phyloP scores from a whole-genome alignment of 2,329 filamentous ascomycete species.

The Hypocrella siamensis region DNA sequence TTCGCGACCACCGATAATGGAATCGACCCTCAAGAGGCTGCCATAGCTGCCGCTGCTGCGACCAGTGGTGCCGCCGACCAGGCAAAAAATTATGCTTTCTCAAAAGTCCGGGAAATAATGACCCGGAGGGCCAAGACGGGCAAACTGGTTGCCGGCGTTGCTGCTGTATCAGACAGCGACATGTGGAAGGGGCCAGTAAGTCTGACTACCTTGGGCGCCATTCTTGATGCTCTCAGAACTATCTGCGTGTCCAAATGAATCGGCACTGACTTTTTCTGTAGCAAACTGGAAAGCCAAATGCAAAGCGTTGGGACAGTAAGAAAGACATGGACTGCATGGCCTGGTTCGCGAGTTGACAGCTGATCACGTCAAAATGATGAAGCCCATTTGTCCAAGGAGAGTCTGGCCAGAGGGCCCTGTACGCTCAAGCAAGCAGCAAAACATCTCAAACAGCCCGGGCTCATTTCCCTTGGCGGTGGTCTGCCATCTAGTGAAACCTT shows the following conservation, averaged over 20 bases:
- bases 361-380: too few species aligned
- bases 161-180: slow-evolving; percentile 62
- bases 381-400: slow-evolving; percentile 50
- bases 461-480: slow-evolving; percentile 87
- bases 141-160: slow-evolving; percentile 57
- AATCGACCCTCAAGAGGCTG: slow-evolving; percentile 11
- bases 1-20: slow-evolving; percentile 6
- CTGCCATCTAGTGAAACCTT: slow-evolving; percentile 82
- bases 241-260: not conserved
- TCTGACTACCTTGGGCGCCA: not conserved
- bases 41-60: too few species aligned
- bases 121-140: slow-evolving; percentile 49
- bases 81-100: slow-evolving; percentile 3
- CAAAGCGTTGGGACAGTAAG: slow-evolving; percentile 75
- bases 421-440: slow-evolving; percentile 73
- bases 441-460: slow-evolving; percentile 61
- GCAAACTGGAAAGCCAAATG: slow-evolving; percentile 48
- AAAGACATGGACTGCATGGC: too few species aligned
- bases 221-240: not conserved
- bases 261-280: slow-evolving; percentile 5
- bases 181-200: slow-evolving; percentile 65
- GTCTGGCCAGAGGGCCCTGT: slow-evolving; percentile 42
- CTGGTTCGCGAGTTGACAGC: too few species aligned
- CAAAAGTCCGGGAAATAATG: slow-evolving; percentile 14
- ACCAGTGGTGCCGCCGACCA: slow-evolving; percentile 4